Conservation (phyloP, 2,329 filamentous ascomycete species). For the Cordyceps militaris region DNA sequence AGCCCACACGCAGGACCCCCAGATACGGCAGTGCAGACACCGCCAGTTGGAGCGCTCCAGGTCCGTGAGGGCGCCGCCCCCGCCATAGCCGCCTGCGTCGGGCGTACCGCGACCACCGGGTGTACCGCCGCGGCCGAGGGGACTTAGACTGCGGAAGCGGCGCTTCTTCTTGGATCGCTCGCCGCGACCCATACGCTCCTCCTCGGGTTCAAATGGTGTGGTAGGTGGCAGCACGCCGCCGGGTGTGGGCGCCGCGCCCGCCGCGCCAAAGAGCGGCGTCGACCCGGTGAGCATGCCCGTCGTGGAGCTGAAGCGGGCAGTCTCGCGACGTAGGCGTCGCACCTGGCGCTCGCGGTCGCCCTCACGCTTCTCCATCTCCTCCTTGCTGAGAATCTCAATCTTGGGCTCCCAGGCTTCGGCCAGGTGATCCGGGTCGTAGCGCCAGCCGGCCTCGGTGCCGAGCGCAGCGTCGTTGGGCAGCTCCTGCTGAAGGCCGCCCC, state of each 20-base stretch:
- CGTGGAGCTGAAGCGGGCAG: slow-evolving; percentile 83
- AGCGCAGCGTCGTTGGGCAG: slow-evolving; percentile 86
- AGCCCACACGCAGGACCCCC: slow-evolving; percentile 88
- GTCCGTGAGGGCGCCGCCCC: slow-evolving; percentile 63
- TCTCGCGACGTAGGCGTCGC: slow-evolving; percentile 78
- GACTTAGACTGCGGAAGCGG: slow-evolving; percentile 81
- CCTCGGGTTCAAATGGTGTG: slow-evolving; percentile 39
- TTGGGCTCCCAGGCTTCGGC: slow-evolving; percentile 80
- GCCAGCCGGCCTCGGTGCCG: slow-evolving; percentile 80
- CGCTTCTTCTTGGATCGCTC: slow-evolving; percentile 95
- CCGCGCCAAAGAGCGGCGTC: slow-evolving; percentile 45
- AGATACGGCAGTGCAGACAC: slow-evolving; percentile 80
- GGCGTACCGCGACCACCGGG: slow-evolving; percentile 72
- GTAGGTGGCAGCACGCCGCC: no score
- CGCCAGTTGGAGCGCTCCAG: slow-evolving; percentile 78
- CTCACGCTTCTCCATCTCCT: slow-evolving; percentile 96
- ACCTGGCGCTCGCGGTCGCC: slow-evolving; percentile 90
- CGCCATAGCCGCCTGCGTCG: slow-evolving; percentile 67
- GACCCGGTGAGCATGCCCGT: slow-evolving; percentile 76
- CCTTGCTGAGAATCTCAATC: slow-evolving; percentile 75
- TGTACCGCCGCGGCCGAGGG: slow-evolving; percentile 56
- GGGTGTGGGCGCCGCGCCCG: slow-evolving; percentile 26
- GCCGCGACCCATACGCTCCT: slow-evolving; percentile 85
- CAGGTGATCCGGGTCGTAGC: slow-evolving; percentile 87
- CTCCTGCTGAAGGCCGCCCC: slow-evolving; percentile 53